phyloP scores from a whole-genome alignment of 176 grass and related monocot species.

The Phoenix dactylifera region DNA sequence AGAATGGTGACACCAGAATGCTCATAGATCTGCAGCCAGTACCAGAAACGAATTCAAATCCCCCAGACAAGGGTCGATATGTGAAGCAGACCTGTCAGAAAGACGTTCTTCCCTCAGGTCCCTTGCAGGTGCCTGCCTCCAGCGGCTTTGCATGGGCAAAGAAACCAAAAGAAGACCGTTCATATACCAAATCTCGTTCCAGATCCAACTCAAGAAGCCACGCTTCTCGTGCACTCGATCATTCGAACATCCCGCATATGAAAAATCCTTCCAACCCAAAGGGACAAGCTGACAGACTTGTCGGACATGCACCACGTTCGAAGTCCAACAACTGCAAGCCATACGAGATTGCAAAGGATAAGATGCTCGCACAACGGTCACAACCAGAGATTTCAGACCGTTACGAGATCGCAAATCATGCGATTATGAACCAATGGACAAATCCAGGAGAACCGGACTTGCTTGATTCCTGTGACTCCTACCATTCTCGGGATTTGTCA shows the following conservation, averaged over 20 bases:
- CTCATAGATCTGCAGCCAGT: constrained; percentile 36
- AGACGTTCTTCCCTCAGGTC: constrained; percentile 21
- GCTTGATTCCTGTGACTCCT: constrained; percentile 18
- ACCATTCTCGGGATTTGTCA: neutral
- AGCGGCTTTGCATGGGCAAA: constrained; percentile 61
- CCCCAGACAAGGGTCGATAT: constrained; percentile 8
- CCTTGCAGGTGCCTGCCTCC: constrained; percentile 37
- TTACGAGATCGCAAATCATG: constrained; percentile 45
- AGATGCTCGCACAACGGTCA: constrained; percentile 66
- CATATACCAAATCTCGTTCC: constrained; percentile 3
- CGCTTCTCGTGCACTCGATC: neutral
- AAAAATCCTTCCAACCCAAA: constrained; percentile 6
- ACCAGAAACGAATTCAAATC: constrained; percentile 27
- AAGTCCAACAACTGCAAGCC: constrained; percentile 1
- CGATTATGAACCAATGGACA: constrained; percentile 70
- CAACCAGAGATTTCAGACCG: constrained; percentile 29
- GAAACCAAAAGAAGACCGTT: constrained; percentile 37
- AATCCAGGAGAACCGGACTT: constrained; percentile 28
- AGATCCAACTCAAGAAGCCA: constrained; percentile 9
- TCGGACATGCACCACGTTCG: neutral
- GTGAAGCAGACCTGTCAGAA: constrained; percentile 24
- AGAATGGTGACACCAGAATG: constrained; percentile 25
- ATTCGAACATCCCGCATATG: neutral
- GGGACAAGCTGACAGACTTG: neutral
- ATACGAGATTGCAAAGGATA: constrained; percentile 46